Percentiles rank a stretch among this genome's conserved stretches.
phyloP scores from a whole-genome alignment of 164 flowering plant species.

The Euptelea pleiosperma region DNA sequence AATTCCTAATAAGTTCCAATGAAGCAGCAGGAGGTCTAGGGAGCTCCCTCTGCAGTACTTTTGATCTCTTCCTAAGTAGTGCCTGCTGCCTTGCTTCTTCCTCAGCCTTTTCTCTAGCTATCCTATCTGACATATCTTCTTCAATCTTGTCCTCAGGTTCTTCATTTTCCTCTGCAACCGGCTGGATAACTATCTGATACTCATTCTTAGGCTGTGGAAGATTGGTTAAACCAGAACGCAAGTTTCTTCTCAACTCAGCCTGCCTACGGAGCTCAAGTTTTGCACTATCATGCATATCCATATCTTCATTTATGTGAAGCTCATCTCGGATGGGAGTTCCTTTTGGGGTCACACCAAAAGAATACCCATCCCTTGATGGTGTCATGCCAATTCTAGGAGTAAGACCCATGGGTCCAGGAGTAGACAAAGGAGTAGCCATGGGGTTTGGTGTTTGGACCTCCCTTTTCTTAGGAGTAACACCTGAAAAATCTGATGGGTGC shows the following conservation, averaged over 20 bases:
- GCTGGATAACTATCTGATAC: constrained; percentile 77
- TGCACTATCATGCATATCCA: constrained; percentile 65
- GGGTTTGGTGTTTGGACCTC: constrained; percentile 92
- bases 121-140: constrained; percentile 94
- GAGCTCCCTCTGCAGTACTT: constrained; percentile 95
- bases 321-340: constrained; percentile 94
- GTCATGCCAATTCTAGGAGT: constrained; percentile 94
- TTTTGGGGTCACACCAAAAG: constrained; percentile 77
- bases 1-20: constrained; percentile 70
- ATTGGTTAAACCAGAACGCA: constrained; percentile 62
- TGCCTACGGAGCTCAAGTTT: constrained; percentile 69
- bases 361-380: constrained; percentile 72
- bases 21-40: constrained; percentile 93
- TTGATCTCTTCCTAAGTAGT: constrained; percentile 89
- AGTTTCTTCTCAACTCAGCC: constrained; percentile 69
- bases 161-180: constrained; percentile 73
- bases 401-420: constrained; percentile 70
- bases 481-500: constrained; percentile 98
- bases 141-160: constrained; percentile 88
- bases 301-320: constrained; percentile 86
- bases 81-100: constrained; percentile 88
- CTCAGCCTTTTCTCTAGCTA: constrained; percentile 89
- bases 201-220: constrained; percentile 98
- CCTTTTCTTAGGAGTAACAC: constrained; percentile 89
- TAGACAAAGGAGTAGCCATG: constrained; percentile 76